These are phyloP conservation scores for Euphrasia confusa DNA, from an alignment of 257 asterid genomes.

Conservation along the genomic window DNA sequence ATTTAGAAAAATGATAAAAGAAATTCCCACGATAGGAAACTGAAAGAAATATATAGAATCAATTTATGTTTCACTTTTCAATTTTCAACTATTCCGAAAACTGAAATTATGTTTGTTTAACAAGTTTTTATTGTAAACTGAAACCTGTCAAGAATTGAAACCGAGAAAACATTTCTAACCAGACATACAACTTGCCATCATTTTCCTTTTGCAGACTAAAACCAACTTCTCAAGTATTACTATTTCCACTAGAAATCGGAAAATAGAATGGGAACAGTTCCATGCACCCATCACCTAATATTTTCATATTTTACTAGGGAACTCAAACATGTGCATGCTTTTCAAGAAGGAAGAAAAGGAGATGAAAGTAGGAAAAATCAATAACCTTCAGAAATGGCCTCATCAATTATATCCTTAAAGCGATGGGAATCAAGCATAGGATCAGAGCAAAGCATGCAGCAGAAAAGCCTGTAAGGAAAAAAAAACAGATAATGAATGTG, in stretches of 20 bases:
- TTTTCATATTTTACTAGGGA: neutral
- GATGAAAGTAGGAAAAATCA: neutral
- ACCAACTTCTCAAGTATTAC: too few species aligned
- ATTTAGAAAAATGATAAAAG: neutral
- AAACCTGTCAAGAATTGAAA: too few species aligned
- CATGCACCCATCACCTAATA: neutral
- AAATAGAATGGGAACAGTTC: too few species aligned
- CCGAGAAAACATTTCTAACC: too few species aligned
- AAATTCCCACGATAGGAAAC: neutral
- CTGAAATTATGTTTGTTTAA: too few species aligned
- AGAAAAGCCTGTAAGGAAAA: constrained; percentile 61
- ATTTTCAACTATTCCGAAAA: too few species aligned
- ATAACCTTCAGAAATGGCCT: constrained; percentile 67
- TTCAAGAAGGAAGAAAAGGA: neutral
- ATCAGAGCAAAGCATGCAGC: constrained; percentile 94
- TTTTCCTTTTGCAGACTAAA: too few species aligned
- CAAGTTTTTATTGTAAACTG: too few species aligned
- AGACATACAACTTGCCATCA: too few species aligned
- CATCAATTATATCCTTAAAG: constrained; percentile 82
- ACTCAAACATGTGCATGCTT: neutral
- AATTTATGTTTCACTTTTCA: too few species aligned
- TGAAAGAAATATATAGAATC: neutral
- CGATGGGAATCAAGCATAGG: constrained; percentile 84
- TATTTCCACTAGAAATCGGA: too few species aligned
- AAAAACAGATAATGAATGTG: constrained; percentile 5